Percentiles rank a stretch among this genome's conserved stretches.
phyloP scores from a whole-genome alignment of 2,329 filamentous ascomycete genomes.

The Fusarium falciforme region DNA sequence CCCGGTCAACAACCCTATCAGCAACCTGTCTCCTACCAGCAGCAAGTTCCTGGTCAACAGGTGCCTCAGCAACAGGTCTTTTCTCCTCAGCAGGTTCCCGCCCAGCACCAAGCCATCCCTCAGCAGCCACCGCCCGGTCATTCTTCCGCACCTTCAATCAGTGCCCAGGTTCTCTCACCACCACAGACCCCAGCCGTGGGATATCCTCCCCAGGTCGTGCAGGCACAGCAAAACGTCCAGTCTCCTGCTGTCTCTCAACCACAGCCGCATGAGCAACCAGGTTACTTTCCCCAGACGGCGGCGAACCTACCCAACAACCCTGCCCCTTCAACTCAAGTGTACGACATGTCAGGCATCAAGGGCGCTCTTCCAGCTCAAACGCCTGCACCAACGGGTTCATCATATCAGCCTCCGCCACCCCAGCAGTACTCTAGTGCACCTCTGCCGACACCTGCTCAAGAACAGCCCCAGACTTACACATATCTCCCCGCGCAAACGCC shows the following conservation, averaged over 20 bases:
- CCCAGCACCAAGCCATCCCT: not conserved
- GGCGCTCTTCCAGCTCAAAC: conserved; percentile 21
- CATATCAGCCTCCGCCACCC: not conserved
- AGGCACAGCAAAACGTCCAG: not conserved
- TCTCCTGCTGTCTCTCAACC: not conserved
- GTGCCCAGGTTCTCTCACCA: not conserved
- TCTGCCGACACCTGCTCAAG: not conserved
- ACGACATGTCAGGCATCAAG: conserved; percentile 23
- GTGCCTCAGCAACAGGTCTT: not conserved
- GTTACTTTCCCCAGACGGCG: not conserved
- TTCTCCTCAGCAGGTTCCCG: not conserved
- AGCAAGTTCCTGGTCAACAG: not conserved
- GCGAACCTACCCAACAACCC: not conserved
- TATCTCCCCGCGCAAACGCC: not conserved
- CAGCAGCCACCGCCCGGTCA: not conserved
- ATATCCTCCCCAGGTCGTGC: not conserved
- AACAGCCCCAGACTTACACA: not conserved
- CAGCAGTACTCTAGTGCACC: not conserved
- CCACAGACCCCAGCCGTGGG: conserved; percentile 2
- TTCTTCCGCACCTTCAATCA: not conserved
- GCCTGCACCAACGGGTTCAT: not conserved
- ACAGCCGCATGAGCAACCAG: not conserved
- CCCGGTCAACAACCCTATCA: not conserved
- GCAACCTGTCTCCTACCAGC: not conserved
- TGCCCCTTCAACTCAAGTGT: not conserved